These are phyloP conservation scores for Helichrysum umbraculigerum DNA, from an alignment of 129 eudicot species.

Conservation along the genomic window DNA sequence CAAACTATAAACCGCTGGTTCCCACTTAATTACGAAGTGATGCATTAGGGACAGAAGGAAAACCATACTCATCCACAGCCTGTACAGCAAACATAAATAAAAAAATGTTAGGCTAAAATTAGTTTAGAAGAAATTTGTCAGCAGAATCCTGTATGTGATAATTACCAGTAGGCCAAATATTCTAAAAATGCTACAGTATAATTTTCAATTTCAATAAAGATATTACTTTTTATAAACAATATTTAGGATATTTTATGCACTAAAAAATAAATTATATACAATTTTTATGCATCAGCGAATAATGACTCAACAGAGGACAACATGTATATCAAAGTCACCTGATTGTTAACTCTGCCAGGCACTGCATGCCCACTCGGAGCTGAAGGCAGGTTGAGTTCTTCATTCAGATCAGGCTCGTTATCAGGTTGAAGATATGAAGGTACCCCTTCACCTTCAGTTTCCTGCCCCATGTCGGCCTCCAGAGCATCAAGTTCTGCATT, in stretches of 20 bases:
- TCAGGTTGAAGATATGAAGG: slow-evolving; percentile 98
- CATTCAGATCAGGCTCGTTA: slow-evolving; percentile 61
- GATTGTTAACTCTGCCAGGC: slow-evolving; percentile 62
- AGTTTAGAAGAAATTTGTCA: too few relatives aligned
- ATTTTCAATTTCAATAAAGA: too few relatives aligned
- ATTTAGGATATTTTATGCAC: not conserved
- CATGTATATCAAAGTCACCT: slow-evolving; percentile 37
- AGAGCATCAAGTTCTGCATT: slow-evolving; percentile 93
- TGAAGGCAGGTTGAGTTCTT: slow-evolving; percentile 80
- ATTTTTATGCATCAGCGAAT: slow-evolving; percentile 11
- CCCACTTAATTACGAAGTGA: slow-evolving; percentile 68
- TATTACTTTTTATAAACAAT: not conserved
- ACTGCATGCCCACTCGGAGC: slow-evolving; percentile 72
- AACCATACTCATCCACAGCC: slow-evolving; percentile 90
- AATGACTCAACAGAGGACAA: slow-evolving; percentile 7
- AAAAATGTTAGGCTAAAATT: not conserved
- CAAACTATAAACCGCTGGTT: not conserved
- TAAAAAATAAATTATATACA: not conserved
- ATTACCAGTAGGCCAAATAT: too few relatives aligned
- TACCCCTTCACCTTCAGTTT: slow-evolving; percentile 82
- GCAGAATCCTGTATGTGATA: too few relatives aligned
- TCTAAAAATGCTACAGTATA: too few relatives aligned
- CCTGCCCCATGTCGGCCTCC: slow-evolving; percentile 92
- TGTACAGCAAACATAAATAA: slow-evolving; percentile 33
- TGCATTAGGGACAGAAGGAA: slow-evolving; percentile 87